Conservation (phyloP, 345 rosid species). For the Fremontodendron californicum region DNA sequence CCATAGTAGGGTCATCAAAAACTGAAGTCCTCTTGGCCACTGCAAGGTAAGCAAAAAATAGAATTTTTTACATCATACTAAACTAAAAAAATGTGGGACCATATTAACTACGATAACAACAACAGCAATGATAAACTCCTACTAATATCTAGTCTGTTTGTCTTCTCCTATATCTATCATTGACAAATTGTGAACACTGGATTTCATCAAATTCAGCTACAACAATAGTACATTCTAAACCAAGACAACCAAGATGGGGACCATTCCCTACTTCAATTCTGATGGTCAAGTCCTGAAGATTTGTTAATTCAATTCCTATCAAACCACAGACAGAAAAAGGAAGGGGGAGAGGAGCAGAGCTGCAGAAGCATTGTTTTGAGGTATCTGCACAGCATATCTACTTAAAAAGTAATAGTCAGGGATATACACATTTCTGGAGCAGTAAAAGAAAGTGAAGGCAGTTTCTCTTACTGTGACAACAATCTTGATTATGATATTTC, state of each 20-base stretch:
- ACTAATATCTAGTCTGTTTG: background rate
- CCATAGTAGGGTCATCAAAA: slow-evolving; percentile 77
- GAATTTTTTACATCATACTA: background rate
- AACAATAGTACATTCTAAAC: background rate
- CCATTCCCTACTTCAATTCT: background rate
- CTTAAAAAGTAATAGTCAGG: background rate
- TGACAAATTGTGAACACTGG: background rate
- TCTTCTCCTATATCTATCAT: background rate
- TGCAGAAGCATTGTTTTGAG: background rate
- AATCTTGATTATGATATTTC: background rate
- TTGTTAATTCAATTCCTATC: background rate
- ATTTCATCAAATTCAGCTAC: background rate
- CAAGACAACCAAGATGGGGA: background rate
- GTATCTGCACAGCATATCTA: background rate
- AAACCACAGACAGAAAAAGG: background rate
- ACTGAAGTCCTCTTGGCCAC: slow-evolving; percentile 87
- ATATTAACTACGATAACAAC: background rate
- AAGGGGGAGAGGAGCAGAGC: background rate
- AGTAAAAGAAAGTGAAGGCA: too few relatives aligned
- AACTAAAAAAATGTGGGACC: background rate
- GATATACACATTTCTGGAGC: too few relatives aligned
- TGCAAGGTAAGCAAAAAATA: slow-evolving; percentile 14
- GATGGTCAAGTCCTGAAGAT: background rate
- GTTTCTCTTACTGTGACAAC: background rate
- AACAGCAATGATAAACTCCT: background rate